Evolutionary conservation across 371 early-diverging fungal species (phyloP), one percentile per base, ranked within the genome.

Genomic region (Synchytrium microbalum): DNA sequence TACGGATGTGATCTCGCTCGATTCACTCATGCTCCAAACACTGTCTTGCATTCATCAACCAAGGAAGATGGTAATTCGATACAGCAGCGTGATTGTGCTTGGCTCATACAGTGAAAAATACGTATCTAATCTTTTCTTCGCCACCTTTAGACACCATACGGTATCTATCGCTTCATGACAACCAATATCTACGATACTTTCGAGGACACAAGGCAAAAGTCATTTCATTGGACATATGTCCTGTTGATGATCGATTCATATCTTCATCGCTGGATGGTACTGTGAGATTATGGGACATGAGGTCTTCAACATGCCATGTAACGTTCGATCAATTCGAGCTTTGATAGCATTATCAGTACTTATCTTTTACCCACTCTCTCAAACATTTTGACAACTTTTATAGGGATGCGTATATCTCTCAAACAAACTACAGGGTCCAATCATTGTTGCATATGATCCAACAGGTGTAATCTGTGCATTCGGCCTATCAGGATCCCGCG

Each of bases 121-220:
- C 3, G 10, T 33, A 5, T 26, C 29, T 24, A 26, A 56, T 24
- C 24, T 56, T 5, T 10, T n/a, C n/a, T 25, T 29, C 61, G 3
- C 8, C 33, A 10, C 32, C 2, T 32, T 5, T 72, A 92, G 92
- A 96, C 70, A 87, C 89, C 0, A 79, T 96, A 16, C 77, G 96
- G 67, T 95, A 95, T 70, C 79, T 96, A 29, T 94, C 94, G 13
- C 70, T 91, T 10, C 90, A 92, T 65, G 93, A 93, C 56, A 96
- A 96, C 74, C 86, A 88, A 75, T 96, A 88, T 63, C 79, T 96
- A 58, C 79, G 91, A 23, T 96, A 95, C 72, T 96, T 94, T 75
- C 76, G 77, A 32, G 97, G 95, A 1, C 97, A 96, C 68, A 84
- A 76, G 29, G 79, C 77, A 54, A 78, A 87, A 51, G 92, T 93